Evolutionary conservation across 2,329 filamentous ascomycete genomes (phyloP).

Genomic region (Aureobasidium sp.): DNA sequence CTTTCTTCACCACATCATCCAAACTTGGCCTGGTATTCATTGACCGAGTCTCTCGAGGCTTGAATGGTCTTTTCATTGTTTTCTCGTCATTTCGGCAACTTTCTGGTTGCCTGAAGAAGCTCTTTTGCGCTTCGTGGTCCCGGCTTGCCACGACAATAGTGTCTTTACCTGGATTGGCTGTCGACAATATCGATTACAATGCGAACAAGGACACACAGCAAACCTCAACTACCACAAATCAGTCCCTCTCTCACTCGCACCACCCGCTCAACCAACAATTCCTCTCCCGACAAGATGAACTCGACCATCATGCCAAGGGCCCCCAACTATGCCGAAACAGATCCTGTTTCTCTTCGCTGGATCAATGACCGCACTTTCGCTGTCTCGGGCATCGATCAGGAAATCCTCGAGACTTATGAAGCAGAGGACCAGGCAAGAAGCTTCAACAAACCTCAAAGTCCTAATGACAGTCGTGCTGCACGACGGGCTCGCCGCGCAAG

Average conservation of each 20-base stretch:
- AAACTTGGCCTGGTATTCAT: not conserved
- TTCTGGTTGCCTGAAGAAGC: not conserved
- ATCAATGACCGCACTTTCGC: not conserved
- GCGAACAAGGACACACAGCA: conserved; percentile 7
- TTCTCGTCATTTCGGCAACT: not conserved
- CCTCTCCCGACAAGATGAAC: conserved; percentile 1
- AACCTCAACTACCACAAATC: not conserved
- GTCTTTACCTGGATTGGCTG: not conserved
- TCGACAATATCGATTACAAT: not conserved
- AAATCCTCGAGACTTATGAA: conserved; percentile 1
- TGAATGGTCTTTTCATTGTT: not conserved
- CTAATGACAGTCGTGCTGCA: not conserved
- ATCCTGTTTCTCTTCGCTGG: not conserved
- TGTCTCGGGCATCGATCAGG: conserved; percentile 1
- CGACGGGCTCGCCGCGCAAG: conserved; percentile 6
- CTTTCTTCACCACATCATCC: not conserved
- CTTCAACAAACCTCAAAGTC: not conserved
- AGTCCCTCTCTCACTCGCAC: not conserved
- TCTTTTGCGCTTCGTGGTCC: not conserved
- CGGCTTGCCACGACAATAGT: not conserved
- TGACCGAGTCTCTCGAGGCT: not conserved
- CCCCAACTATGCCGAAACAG: not conserved
- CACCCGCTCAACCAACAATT: not conserved
- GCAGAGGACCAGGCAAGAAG: not conserved
- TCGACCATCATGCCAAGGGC: not conserved